A percentile compares a stretch with the other conserved stretches of the same genome.
These are phyloP conservation scores for Bipolaris sorokiniana DNA, from an alignment of 2,329 filamentous ascomycete species.

Conservation along the genomic window DNA sequence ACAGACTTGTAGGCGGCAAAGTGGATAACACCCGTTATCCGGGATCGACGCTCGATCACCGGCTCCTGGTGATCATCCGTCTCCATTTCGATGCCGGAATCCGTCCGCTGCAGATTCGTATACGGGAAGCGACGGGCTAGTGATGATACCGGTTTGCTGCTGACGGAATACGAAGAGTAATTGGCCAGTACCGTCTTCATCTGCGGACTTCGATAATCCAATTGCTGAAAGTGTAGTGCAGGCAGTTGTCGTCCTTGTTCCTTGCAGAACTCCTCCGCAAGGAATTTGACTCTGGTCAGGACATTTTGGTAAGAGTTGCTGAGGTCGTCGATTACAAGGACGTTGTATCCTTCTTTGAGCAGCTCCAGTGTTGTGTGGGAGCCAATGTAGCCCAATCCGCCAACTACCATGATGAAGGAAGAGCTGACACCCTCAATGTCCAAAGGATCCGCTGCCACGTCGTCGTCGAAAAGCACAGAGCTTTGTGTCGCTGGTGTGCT, in stretches of 20 bases:
- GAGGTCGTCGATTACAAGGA: constrained; percentile 55
- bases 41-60: constrained; percentile 49
- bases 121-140: constrained; percentile 33
- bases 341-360: constrained; percentile 61
- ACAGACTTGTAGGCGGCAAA: constrained; percentile 73
- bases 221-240: constrained; percentile 54
- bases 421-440: constrained; percentile 46
- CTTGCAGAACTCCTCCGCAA: constrained; percentile 49
- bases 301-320: constrained; percentile 55
- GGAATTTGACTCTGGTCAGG: constrained; percentile 44
- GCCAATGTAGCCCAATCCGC: constrained; percentile 63
- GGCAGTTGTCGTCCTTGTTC: constrained; percentile 52
- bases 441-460: constrained; percentile 52
- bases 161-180: constrained; percentile 45
- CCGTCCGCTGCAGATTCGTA: constrained; percentile 36
- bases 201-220: constrained; percentile 55
- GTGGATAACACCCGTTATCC: constrained; percentile 69
- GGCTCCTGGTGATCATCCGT: constrained; percentile 31
- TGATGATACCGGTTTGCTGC: constrained; percentile 22
- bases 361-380: constrained; percentile 63
- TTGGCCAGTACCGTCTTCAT: constrained; percentile 54
- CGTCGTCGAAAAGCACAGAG: constrained; percentile 57
- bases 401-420: constrained; percentile 59
- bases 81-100: constrained; percentile 42
- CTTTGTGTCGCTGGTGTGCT: constrained; percentile 55